Evolutionary conservation across 2,329 filamentous ascomycete species (phyloP).

Genomic region (Verticillium nonalfalfae): DNA sequence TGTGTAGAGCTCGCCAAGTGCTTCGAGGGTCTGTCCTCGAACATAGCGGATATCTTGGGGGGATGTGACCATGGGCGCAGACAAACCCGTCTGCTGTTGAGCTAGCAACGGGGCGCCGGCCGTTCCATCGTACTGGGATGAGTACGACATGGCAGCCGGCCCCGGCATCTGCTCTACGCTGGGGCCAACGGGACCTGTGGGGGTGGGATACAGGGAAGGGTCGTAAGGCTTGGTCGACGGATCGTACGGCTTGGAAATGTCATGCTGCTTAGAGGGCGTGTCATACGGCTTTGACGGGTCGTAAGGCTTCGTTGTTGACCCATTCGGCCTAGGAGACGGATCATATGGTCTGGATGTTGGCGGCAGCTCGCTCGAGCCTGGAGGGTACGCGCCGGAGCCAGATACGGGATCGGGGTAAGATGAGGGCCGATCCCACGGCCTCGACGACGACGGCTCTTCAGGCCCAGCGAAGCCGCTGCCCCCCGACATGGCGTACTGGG

Average conservation of each 20-base stretch:
- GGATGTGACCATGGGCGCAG: conserved; percentile 9
- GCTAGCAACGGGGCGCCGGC: not conserved
- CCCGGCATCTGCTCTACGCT: conserved; percentile 2
- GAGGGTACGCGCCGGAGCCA: not conserved
- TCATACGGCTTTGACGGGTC: not conserved
- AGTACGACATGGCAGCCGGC: not conserved
- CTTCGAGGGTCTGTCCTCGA: conserved; percentile 26
- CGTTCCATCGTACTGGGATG: not conserved
- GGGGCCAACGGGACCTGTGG: not conserved
- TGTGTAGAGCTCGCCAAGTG: conserved; percentile 26
- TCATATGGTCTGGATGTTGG: not conserved
- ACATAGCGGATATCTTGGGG: conserved; percentile 23
- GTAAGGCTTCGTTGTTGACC: not conserved
- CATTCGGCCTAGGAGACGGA: not conserved
- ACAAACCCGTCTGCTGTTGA: not conserved
- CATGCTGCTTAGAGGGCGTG: not conserved
- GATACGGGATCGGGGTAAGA: not conserved
- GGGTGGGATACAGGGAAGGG: not conserved
- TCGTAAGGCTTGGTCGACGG: not conserved
- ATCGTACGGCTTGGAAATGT: not conserved
- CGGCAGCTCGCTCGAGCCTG: not conserved
- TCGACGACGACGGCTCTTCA: not conserved
- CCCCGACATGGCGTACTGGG: not conserved
- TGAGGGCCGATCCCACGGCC: not conserved
- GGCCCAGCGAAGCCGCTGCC: not conserved